Evolutionary conservation across 768 basidiomycete genomes (phyloP).

Genomic region (Termitomyces bulborhizus): DNA sequence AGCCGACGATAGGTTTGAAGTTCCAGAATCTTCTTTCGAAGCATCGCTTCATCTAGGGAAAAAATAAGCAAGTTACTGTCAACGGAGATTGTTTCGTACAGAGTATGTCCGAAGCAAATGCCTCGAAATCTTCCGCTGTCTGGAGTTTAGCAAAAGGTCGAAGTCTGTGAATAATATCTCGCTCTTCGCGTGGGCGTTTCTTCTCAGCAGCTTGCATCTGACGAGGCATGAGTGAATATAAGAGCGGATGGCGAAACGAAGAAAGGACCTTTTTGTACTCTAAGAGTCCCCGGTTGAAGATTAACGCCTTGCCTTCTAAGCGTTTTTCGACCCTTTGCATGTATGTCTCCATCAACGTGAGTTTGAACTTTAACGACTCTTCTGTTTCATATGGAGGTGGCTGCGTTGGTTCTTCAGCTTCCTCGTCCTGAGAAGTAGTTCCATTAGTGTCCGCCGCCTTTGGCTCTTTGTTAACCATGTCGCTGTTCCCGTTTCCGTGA

Average conservation of each 20-base stretch:
- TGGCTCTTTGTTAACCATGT: slow-evolving; percentile 26
- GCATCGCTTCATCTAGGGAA: slow-evolving; percentile 69
- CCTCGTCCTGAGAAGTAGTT: slow-evolving; percentile 45
- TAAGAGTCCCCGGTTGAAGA: slow-evolving; percentile 86
- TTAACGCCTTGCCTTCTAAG: slow-evolving; percentile 76
- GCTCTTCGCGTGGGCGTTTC: slow-evolving; percentile 86
- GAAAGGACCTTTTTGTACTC: slow-evolving; percentile 86
- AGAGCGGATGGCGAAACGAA: not conserved
- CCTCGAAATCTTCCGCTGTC: slow-evolving; percentile 88
- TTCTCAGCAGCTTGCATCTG: slow-evolving; percentile 91
- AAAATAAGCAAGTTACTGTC: not conserved
- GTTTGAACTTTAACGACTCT: slow-evolving; percentile 82
- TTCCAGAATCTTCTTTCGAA: slow-evolving; percentile 87
- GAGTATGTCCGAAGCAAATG: slow-evolving; percentile 80
- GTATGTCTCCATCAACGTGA: slow-evolving; percentile 88
- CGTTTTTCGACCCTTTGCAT: slow-evolving; percentile 83
- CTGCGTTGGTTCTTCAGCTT: slow-evolving; percentile 56
- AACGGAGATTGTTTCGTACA: slow-evolving; percentile 47
- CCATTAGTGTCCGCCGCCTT: slow-evolving; percentile 48
- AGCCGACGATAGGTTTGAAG: slow-evolving; percentile 85
- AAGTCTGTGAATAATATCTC: slow-evolving; percentile 82
- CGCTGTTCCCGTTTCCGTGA: slow-evolving; percentile 36
- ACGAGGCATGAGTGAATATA: not conserved
- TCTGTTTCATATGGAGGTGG: slow-evolving; percentile 80
- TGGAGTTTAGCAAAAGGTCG: slow-evolving; percentile 90